Evolutionary conservation across 139 green algal genomes (phyloP), one percentile per base, ranked within the genome.

Genomic region (Chlamydomonas eustigma): DNA sequence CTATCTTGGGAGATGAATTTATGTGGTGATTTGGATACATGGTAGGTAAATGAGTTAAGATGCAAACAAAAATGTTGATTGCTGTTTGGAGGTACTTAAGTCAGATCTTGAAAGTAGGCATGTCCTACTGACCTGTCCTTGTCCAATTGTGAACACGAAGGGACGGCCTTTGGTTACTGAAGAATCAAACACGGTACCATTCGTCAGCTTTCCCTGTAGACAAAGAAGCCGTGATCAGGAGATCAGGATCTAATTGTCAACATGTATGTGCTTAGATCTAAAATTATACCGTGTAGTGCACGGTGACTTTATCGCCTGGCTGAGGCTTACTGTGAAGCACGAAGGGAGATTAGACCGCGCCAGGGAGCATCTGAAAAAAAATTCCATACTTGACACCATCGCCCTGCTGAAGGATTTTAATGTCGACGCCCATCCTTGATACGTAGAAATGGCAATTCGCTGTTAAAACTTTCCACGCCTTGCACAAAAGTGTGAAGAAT

Each of bases 121-220:
- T 36, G 68, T 35, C 63, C 66, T n/a, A 58, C 65, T 18, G 5
- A 81, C 67, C 81, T 89, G 74, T 36, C 77, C 77, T 18, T 80
- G 64, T 64, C 87, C 87, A 34, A 92, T 84, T 25, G 63, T 75
- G 85, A 93, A 93, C 2, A 83, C 68, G 44, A 90, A 90, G 37
- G 67, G 74, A 4, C 76, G 80, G 76, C 2, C 76, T 73, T 33
- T 78, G 65, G 44, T 72, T 32, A 52, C 71, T 8, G 64, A 22
- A 32, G 28, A 51, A 72, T 73, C 58, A 34, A 64, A 74, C 30
- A 64, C 33, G 3, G 24, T 73, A 30, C 58, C 38, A 32, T 79
- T 30, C 25, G 52, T 77, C 39, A 69, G 35, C 50, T 51, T 77
- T 22, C 77, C 77, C 77, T 86, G 72, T n/a, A 76, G 37, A 30